These are phyloP conservation scores for Lachancea sp. DNA, from an alignment of 805 yeast species.

Conservation along the genomic window DNA sequence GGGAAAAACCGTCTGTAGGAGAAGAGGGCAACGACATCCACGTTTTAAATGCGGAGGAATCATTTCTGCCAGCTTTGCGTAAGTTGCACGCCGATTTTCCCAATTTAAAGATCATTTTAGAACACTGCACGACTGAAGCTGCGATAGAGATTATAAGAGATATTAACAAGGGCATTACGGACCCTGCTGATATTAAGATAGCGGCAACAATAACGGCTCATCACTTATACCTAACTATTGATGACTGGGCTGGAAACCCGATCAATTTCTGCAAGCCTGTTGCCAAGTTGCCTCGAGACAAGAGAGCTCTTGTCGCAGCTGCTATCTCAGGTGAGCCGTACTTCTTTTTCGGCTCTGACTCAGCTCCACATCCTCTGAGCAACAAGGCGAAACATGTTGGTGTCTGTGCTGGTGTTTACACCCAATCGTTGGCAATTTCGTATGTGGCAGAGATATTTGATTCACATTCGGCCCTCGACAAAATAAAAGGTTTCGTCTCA, in stretches of 20 bases:
- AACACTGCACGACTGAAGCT: slow-evolving; percentile 89
- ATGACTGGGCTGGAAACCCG: slow-evolving; percentile 95
- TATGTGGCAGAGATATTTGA: slow-evolving; percentile 88
- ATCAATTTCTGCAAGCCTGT: slow-evolving; percentile 96
- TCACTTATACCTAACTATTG: slow-evolving; percentile 81
- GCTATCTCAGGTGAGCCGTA: slow-evolving; percentile 88
- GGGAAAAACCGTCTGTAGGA: slow-evolving; percentile 76
- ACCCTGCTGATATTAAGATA: slow-evolving; percentile 45
- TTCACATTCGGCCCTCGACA: slow-evolving; percentile 51
- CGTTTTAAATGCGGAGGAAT: slow-evolving; percentile 89
- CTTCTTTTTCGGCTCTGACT: slow-evolving; percentile 95
- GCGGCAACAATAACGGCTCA: slow-evolving; percentile 96
- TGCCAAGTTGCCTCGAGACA: slow-evolving; percentile 85
- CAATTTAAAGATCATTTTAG: slow-evolving; percentile 74
- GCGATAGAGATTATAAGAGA: slow-evolving; percentile 73
- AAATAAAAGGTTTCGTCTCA: slow-evolving; percentile 67
- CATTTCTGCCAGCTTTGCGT: slow-evolving; percentile 80
- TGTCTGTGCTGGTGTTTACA: slow-evolving; percentile 97
- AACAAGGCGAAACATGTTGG: slow-evolving; percentile 71
- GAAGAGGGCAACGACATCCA: slow-evolving; percentile 62
- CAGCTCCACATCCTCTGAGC: slow-evolving; percentile 91
- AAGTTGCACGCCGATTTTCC: slow-evolving; percentile 82
- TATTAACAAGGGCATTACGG: slow-evolving; percentile 45
- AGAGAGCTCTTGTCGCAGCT: slow-evolving; percentile 72
- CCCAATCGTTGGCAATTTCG: slow-evolving; percentile 75